Base-by-base conservation (phyloP, 495 filamentous ascomycete species). In the Hyaloscypha bicolor region DNA sequence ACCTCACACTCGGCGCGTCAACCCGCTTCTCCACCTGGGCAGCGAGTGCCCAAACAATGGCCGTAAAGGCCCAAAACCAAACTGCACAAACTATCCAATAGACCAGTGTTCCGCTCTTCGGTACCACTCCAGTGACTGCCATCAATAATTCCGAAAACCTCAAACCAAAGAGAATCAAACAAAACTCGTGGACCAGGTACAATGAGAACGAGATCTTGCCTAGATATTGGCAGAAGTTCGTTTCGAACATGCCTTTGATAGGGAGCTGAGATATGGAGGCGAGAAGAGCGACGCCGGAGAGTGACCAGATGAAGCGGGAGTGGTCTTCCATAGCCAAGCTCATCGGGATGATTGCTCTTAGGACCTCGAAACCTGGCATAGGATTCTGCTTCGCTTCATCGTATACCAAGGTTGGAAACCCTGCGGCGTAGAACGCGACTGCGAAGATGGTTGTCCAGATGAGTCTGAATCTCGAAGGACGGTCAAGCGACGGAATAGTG, bases 1-100 rank as follows among this genome's bases (percentile, higher is more conserved):
- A 65, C 21, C 53, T 65, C n/a, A 65, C 63, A 65, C 63, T 65
- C 21, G 63, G 63, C 32, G 42, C 63, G 51, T 65, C 63, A 30
- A 65, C 63, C 63, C 63, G 58, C 33, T 22, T 65, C 51, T 65
- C 63, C 35, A 48, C 55, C 33, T 57, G 53, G 19, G 63, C 63
- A 3, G 63, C 63, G 3, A 65, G 22, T 25, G 63, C 63, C 1
- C 39, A 58, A 58, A 58, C 63, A 30, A 52, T 8, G 1, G 25
- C 32, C 2, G 63, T 65, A 32, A 65, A 65, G 0, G 21, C 5
- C 51, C 55, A 12, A 35, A 32, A 57, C 63, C 63, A 65, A 21
- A 58, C 30, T 16, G 9, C 52, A 19, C 52, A 57, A 6, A 65
- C 63, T 22, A 65, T 11, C 63, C 63, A 65, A 65, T 65, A 65